phyloP scores from a whole-genome alignment of 371 early-diverging fungal species.

The Coemansia linderi region DNA sequence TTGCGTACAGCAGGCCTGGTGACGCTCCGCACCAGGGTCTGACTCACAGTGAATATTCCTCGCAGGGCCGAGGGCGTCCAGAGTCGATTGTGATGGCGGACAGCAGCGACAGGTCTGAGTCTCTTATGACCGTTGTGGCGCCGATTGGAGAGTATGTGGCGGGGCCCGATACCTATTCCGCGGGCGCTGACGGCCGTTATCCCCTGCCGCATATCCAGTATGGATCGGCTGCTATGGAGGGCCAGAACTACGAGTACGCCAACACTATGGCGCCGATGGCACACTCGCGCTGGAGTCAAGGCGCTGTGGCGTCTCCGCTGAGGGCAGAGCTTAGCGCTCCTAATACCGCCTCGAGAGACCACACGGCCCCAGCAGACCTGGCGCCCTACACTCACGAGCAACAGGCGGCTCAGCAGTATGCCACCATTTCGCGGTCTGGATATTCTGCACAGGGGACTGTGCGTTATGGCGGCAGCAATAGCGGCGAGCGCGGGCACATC shows the following conservation, averaged over 20 bases:
- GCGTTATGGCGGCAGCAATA: neutral
- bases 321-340: constrained; percentile 24
- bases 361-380: constrained; percentile 8
- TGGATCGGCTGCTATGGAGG: constrained; percentile 2
- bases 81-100: neutral
- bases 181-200: constrained; percentile 1
- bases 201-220: neutral
- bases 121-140: neutral
- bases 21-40: neutral
- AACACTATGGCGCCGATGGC: constrained; percentile 21
- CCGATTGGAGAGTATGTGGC: neutral
- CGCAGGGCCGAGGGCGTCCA: constrained; percentile 7
- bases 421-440: constrained; percentile 36
- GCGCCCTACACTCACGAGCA: constrained; percentile 4
- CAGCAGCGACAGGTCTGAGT: constrained; percentile 1
- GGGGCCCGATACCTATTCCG: neutral
- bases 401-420: constrained; percentile 20
- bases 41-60: neutral
- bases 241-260: constrained; percentile 19
- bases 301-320: constrained; percentile 35
- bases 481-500: constrained; percentile 12
- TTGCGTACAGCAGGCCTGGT: constrained; percentile 13
- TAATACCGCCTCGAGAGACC: neutral
- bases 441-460: constrained; percentile 17
- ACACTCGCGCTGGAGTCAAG: constrained; percentile 43